phyloP scores from a whole-genome alignment of 2,329 filamentous ascomycete genomes.

The Biscogniauxia mediterranea region DNA sequence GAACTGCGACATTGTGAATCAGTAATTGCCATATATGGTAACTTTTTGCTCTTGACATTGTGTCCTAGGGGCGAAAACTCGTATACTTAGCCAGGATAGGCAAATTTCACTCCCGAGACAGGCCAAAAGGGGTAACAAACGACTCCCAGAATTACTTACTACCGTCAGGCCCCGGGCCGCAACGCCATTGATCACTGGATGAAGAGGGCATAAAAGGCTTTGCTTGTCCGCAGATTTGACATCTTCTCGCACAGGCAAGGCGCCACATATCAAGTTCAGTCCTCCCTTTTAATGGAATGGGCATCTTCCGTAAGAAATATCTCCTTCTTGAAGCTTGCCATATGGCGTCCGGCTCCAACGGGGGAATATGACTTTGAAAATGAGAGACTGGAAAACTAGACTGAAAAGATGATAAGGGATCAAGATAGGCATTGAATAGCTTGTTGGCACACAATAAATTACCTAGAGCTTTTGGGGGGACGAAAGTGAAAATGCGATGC shows the following conservation, averaged over 20 bases:
- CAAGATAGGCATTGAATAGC: constrained; percentile 61
- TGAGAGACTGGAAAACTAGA: constrained; percentile 28
- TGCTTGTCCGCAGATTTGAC: constrained; percentile 64
- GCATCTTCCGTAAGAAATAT: constrained; percentile 63
- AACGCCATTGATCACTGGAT: constrained; percentile 47
- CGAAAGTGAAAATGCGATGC: constrained; percentile 68
- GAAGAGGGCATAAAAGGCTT: constrained; percentile 28
- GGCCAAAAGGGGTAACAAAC: no score
- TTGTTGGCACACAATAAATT: constrained; percentile 66
- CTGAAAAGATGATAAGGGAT: constrained; percentile 40
- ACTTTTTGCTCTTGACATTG: no score
- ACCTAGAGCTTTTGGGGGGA: constrained; percentile 62
- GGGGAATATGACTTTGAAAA: constrained; percentile 34
- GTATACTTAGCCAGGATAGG: no score
- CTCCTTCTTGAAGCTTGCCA: constrained; percentile 72
- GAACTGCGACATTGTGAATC: constrained; percentile 39
- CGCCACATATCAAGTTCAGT: constrained; percentile 77
- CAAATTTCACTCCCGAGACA: no score
- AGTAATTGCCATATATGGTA: no score
- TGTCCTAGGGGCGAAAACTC: no score
- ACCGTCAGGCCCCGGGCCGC: constrained; percentile 60
- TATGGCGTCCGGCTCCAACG: constrained; percentile 60
- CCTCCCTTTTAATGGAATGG: constrained; percentile 62
- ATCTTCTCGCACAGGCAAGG: constrained; percentile 59
- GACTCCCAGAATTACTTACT: no score